A percentile compares a stretch with the other conserved stretches of the same genome.
These are phyloP conservation scores for Cercospora zeae-maydis DNA, from an alignment of 2,329 filamentous ascomycete species.

Conservation along the genomic window DNA sequence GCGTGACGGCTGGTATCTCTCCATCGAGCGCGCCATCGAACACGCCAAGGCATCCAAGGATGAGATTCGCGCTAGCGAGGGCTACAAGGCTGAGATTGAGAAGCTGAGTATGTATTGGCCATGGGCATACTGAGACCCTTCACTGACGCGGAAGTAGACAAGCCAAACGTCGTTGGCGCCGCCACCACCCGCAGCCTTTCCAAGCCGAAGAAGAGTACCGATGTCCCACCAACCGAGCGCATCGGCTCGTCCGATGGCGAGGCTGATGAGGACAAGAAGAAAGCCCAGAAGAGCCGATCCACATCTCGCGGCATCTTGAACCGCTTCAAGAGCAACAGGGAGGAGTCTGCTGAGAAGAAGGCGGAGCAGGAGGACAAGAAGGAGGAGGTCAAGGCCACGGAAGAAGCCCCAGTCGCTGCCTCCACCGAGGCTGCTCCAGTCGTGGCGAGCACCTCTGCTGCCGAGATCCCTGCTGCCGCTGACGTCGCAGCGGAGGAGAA, in stretches of 20 bases:
- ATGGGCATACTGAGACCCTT: constrained; percentile 31
- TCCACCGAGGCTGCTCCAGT: constrained; percentile 32
- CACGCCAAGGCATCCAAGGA: constrained; percentile 81
- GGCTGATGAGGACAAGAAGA: constrained; percentile 40
- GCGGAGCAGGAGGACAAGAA: constrained; percentile 42
- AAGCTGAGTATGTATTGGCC: constrained; percentile 55
- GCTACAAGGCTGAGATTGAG: constrained; percentile 83
- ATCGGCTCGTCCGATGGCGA: constrained; percentile 46
- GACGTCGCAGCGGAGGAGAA: constrained; percentile 40
- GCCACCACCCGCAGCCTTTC: constrained; percentile 37
- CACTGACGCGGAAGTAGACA: constrained; percentile 26
- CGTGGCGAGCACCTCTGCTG: constrained; percentile 16
- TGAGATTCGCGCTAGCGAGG: constrained; percentile 70
- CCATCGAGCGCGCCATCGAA: constrained; percentile 74
- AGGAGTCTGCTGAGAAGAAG: constrained; percentile 45
- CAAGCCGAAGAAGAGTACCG: constrained; percentile 48
- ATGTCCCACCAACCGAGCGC: constrained; percentile 40
- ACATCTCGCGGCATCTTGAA: constrained; percentile 58
- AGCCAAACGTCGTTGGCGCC: constrained; percentile 35
- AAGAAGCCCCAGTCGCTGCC: constrained; percentile 38
- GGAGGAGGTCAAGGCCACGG: constrained; percentile 37
- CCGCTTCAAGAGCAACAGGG: constrained; percentile 59
- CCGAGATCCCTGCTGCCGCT: constrained; percentile 41
- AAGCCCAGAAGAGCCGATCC: constrained; percentile 58
- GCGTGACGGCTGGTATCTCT: constrained; percentile 87